Evolutionary conservation across 106 monocot genomes (phyloP), one percentile per base, ranked within the genome.

Genomic region (Platanthera zijinensis): DNA sequence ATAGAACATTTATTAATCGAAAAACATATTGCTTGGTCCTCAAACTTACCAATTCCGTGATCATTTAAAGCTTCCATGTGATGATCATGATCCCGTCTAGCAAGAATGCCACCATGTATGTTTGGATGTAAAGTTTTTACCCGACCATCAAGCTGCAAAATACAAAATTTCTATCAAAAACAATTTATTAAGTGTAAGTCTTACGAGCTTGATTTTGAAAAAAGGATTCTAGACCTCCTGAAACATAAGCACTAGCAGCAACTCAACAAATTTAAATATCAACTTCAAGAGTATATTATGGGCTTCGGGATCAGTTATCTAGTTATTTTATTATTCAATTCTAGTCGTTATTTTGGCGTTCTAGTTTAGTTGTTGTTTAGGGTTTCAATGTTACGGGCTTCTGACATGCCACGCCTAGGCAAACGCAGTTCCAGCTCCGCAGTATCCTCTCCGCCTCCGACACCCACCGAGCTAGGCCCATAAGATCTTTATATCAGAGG

Each of bases 61-160:
- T 77, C 82, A 57, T 78, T 82, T 57, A 97, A 78, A 50, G 91
- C 85, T 76, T 89, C 91, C 87, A 91, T 87, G 79, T 97, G 96
- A 77, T 83, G 78, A 18, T 52, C 53, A 25, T 87, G 72, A 80
- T 97, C 93, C 85, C 96, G 91, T 81, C 91, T 77, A 80, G 96
- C 93, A 78, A 97, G 96, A 86, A 97, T 97, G 32, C 91, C 96
- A 49, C 89, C 93, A 86, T 93, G 91, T 86, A 97, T 82, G 67
- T 76, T 82, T 78, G 96, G 96, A 89, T 97, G 96, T 69, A 97
- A 78, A 57, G 96, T 97, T 82, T 97, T 97, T 7, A 97, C 96
- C 67, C 96, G 85, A 28, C 93, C 96, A 89, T 93, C 96, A 77
- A 93, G 82, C 91, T 95, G 51, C 10, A 72, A 17, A 72, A 72